These are phyloP conservation scores for Solanum corneliomulleri DNA, from an alignment of 257 asterid species.

Conservation along the genomic window DNA sequence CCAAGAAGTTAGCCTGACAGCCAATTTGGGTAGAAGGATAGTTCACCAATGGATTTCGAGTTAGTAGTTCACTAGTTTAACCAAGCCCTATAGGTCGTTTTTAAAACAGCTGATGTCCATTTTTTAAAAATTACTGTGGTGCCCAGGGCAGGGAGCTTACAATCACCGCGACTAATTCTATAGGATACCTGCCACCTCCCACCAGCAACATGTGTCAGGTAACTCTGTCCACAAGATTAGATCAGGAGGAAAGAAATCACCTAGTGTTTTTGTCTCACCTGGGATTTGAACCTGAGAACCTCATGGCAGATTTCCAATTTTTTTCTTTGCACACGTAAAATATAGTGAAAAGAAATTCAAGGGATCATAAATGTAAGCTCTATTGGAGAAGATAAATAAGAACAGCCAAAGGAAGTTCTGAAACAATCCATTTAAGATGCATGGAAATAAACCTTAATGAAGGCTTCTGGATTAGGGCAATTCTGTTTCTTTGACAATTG, in stretches of 20 bases:
- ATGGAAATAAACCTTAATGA: constrained; percentile 14
- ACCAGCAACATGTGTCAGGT: background rate
- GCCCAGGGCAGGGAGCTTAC: background rate
- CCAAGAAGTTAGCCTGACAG: background rate
- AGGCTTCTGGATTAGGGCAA: constrained; percentile 26
- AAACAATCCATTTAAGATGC: background rate
- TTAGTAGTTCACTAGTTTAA: background rate
- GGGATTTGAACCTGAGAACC: background rate
- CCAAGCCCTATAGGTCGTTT: background rate
- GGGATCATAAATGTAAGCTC: background rate
- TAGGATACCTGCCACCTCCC: background rate
- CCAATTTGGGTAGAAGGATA: background rate
- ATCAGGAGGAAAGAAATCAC: background rate
- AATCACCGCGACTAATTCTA: background rate
- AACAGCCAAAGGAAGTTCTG: background rate
- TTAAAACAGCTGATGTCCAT: background rate
- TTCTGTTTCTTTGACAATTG: constrained; percentile 27
- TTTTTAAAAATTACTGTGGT: background rate
- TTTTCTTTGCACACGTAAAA: background rate
- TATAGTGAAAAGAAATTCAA: background rate
- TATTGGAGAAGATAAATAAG: background rate
- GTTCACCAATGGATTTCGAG: background rate
- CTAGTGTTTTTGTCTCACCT: background rate
- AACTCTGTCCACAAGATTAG: background rate
- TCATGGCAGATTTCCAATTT: background rate